Base-by-base conservation (phyloP, 2,329 filamentous ascomycete species). In the Hypoxylon sp. region DNA sequence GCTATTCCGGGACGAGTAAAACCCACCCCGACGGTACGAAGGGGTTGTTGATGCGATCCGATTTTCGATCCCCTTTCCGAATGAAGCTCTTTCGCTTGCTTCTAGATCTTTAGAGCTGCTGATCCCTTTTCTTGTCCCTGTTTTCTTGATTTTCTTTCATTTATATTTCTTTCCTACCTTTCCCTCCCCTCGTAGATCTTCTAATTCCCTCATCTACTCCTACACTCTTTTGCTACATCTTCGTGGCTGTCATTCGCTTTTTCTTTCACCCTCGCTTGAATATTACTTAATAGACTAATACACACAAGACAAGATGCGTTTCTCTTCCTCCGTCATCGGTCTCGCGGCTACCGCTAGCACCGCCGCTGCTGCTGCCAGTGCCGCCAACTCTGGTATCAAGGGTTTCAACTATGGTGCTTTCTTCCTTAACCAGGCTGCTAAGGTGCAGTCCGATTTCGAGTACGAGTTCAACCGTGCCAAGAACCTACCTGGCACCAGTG, bases 391-490 rank as follows among this genome's bases (percentile, higher is more conserved):
- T 15, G 58, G 56, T 19, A 65, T 66, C 56, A 63, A 67, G 45
- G 67, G 67, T 26, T 69, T 69, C 61, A 69, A 69, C 64, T 66
- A 66, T 37, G 67, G 66, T 4, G 67, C 67, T 32, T 68, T 67
- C 19, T 69, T 68, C 61, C 55, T 67, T 3, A 66, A 69, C 61
- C 64, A 69, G 53, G 59, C 61, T 12, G 63, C 67, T 26, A 66
- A 67, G 54, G 51, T 61, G 12, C 63, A 69, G 45, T 38, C 36
- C 20, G 67, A 69, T 47, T 69, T 69, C 31, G 62, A 60, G 42
- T 67, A 67, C 46, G 67, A 69, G 44, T 69, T 69, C 58, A 65
- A 63, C 54, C 62, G 62, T 2, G 65, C 65, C 13, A 60, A 69
- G 58, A 56, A 56, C 30, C 38, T 69, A 8, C 62, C 63, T 8